Base-by-base conservation (phyloP, 768 basidiomycete genomes). In the Mycena galopus region DNA sequence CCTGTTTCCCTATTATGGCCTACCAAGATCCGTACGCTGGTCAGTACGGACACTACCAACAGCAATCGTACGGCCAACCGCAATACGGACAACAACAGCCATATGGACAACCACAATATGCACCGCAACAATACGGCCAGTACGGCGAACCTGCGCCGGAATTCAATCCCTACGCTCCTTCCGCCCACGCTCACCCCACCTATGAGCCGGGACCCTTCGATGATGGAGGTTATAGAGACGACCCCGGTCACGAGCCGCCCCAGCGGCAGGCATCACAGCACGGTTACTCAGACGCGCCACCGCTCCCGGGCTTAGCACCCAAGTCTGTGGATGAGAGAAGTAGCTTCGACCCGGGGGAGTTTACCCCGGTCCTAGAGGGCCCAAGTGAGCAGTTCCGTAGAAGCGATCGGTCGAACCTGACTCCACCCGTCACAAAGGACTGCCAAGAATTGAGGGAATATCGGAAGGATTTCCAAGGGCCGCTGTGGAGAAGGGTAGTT, bases 401-500 rank as follows among this genome's bases (percentile, higher is more conserved):
- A n/a, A 23, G 64, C 66, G 73, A 59, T 67, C 23, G 21, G 51
- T 44, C 68, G 47, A 47, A 47, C 50, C 29, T 65, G 29, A 59
- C 58, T 50, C 19, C 10, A 23, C 37, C 29, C 19, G 27, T 29
- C n/a, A 17, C 60, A 21, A 61, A 84, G 86, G 71, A 84, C 84
- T 30, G 79, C 84, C n/a, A 77, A 80, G 35, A 86, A 85, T 62
- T 91, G 71, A 85, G 83, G 77, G 81, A 82, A 60, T 92, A 90
- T 82, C 84, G 92, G 58, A 82, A 86, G 60, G 88, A 89, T 50
- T 83, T 88, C 70, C 87, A 89, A 77, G 91, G 92, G 30, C 87
- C 87, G 73, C 78, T 94, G 63, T 95, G 93, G 94, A 90, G 88
- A 5, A 91, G 86, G 84, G 92, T 91, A 65, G 79, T 75, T 51